These are phyloP conservation scores for Hippophae gyantsensis DNA, from an alignment of 306 rosid genomes.

Conservation along the genomic window DNA sequence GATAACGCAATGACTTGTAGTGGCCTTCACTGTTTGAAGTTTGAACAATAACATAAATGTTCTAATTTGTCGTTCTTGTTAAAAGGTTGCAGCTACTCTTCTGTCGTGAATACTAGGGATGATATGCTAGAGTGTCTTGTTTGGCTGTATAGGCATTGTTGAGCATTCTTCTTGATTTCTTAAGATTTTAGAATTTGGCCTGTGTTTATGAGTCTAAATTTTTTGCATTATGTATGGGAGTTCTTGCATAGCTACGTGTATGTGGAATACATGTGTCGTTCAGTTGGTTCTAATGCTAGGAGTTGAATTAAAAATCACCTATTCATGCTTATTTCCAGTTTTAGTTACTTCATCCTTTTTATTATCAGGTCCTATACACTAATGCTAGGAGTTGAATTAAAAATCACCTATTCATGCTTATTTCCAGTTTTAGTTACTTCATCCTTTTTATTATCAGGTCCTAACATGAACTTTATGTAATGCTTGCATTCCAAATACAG, in stretches of 20 bases:
- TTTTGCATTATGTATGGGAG: no score
- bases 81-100: no score
- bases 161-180: no score
- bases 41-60: no score
- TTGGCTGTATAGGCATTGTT: no score
- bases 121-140: no score
- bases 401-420: not conserved
- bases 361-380: not conserved
- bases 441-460: not conserved
- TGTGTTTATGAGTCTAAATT: no score
- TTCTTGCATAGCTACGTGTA: not conserved
- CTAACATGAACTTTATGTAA: not conserved
- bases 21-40: no score
- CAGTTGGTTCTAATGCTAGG: not conserved
- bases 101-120: no score
- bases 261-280: not conserved
- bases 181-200: no score
- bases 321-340: not conserved
- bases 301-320: not conserved
- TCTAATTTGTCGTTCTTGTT: no score
- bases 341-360: slow-evolving; percentile 1
- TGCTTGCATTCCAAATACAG: not conserved
- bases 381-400: not conserved
- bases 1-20: no score
- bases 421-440: not conserved